Percentiles rank a stretch among this genome's conserved stretches.
Conservation (phyloP, 495 filamentous ascomycete species). For the Aspergillus funiculosus region DNA sequence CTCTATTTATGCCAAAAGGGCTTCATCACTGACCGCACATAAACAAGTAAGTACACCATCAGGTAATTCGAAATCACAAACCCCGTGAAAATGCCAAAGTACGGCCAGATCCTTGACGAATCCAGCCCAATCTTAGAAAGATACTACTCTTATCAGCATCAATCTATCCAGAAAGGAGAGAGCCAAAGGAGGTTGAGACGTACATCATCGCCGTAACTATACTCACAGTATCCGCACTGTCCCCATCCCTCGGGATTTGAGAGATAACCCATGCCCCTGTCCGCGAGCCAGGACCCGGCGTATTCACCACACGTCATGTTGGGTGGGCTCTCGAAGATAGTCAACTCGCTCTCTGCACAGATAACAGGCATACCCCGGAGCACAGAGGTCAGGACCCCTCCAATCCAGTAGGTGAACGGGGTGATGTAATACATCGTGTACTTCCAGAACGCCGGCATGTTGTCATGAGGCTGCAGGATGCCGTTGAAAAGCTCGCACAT, state of each 20-base stretch:
- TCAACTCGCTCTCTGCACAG: constrained; percentile 55
- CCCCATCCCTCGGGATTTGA: constrained; percentile 29
- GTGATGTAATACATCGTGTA: constrained; percentile 74
- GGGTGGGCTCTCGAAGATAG: constrained; percentile 54
- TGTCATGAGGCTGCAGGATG: constrained; percentile 68
- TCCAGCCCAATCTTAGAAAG: constrained; percentile 55
- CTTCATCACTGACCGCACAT: constrained; percentile 36
- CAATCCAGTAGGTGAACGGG: constrained; percentile 79
- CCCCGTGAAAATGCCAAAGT: constrained; percentile 67
- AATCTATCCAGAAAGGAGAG: background rate
- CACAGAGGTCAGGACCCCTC: constrained; percentile 68
- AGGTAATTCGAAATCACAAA: constrained; percentile 67
- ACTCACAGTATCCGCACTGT: constrained; percentile 56
- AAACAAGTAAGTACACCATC: constrained; percentile 54
- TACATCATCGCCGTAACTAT: constrained; percentile 51
- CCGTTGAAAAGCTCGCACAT: constrained; percentile 62
- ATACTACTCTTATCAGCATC: constrained; percentile 44
- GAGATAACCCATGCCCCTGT: constrained; percentile 63
- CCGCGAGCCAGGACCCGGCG: constrained; percentile 58
- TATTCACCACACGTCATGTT: constrained; percentile 66
- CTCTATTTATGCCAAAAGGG: constrained; percentile 23
- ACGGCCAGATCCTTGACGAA: constrained; percentile 56
- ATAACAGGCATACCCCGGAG: constrained; percentile 56
- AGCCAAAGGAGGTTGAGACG: constrained; percentile 18
- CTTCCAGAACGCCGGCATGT: constrained; percentile 77